These are phyloP conservation scores for Trichoderma reesei DNA, from an alignment of 495 filamentous ascomycete genomes.

Conservation along the genomic window DNA sequence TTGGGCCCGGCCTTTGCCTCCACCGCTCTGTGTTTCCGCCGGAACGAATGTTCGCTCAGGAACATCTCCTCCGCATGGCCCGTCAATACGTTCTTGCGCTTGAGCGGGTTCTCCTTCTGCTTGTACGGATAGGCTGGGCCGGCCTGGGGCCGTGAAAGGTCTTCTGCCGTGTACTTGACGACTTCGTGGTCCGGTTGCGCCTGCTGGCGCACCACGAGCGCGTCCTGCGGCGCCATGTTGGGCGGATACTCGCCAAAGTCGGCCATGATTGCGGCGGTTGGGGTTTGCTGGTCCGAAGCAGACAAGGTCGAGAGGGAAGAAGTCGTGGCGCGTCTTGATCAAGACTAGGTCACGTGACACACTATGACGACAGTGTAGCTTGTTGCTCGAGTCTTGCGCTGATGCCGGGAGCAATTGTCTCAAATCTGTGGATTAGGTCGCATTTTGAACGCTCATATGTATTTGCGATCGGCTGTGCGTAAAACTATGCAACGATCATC, in stretches of 20 bases:
- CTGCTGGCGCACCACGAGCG: constrained; percentile 42
- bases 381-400: too few species aligned
- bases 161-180: constrained; percentile 55
- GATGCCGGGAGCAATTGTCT: too few species aligned
- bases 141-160: constrained; percentile 56
- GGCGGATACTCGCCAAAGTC: constrained; percentile 48
- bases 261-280: constrained; percentile 33
- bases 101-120: constrained; percentile 46
- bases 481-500: too few species aligned
- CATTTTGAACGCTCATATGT: too few species aligned
- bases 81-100: constrained; percentile 86
- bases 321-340: not conserved
- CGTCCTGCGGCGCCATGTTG: constrained; percentile 46
- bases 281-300: not conserved
- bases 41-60: constrained; percentile 83
- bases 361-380: too few species aligned
- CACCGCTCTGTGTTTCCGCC: constrained; percentile 67
- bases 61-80: constrained; percentile 80
- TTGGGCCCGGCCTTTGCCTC: constrained; percentile 42
- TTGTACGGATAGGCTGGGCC: constrained; percentile 80
- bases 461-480: too few species aligned
- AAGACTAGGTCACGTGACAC: not conserved
- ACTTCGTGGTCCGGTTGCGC: constrained; percentile 43
- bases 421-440: too few species aligned
- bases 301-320: not conserved